Evolutionary conservation across 352 stramenopile genomes (phyloP), one percentile per base, ranked within the genome.

Genomic region (Phytophthora pseudosyringae): DNA sequence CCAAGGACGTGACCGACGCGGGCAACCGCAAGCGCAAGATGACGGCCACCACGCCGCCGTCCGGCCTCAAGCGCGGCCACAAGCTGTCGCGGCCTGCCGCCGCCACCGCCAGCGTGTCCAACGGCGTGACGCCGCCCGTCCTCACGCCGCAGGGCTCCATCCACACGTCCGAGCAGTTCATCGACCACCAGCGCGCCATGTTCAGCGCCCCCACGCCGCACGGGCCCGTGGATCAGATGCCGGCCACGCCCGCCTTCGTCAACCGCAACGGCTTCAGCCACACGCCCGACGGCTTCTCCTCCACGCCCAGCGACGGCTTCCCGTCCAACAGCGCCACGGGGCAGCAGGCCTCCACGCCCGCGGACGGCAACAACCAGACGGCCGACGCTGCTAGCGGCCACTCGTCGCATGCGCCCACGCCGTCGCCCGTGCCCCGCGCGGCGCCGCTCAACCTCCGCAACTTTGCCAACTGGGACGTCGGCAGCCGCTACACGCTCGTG

Each of bases 401-500:
- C 35, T 71, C 80, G 43, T 69, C 80, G 3, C 73, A 85, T 38
- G 65, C 76, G 9, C 64, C 80, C 4, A 93, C 85, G 3, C 83
- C 86, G 15, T 91, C 83, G 15, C 70, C 83, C 2, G 56, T 88
- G 13, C 79, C 83, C 5, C 79, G 86, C 4, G 83, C 86, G 15
- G 81, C 86, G 18, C 83, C 86, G n/a, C 64, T 93, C 7, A 93
- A 93, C 59, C 67, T 94, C 33, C 78, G 83, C 40, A 91, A 90
- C 60, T 94, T 94, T 57, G 80, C 82, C 16, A 91, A 93, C 59
- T 96, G 88, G 88, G 86, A 90, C 47, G 86, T 96, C 10, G 79
- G 82, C 43, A 84, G 62, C 35, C 83, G 83, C 45, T 96, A 96
- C 64, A 84, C 84, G 28, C 78, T 96, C 32, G 79, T 96, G 44